Percentiles rank a stretch among this genome's conserved stretches.
Conservation (phyloP, 1,284 basidiomycete species). For the Gomphus bonarii region DNA sequence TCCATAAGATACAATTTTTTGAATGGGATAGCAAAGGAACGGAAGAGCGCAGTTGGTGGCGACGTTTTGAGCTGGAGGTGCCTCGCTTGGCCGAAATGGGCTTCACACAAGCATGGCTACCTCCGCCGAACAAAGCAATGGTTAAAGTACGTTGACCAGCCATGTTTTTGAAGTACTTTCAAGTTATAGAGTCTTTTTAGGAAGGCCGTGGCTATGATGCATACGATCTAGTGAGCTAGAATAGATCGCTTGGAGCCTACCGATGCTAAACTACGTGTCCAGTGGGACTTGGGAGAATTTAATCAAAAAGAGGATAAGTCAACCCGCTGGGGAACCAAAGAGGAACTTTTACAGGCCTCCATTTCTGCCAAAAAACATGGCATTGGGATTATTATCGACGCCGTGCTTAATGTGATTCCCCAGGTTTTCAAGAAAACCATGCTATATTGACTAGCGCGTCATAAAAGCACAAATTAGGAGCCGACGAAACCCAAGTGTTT, state of each 20-base stretch:
- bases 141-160: conserved; percentile 32
- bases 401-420: conserved; percentile 59
- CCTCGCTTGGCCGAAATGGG: conserved; percentile 67
- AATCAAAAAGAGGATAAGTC: conserved; percentile 69
- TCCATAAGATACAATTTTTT: conserved; percentile 65
- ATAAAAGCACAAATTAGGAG: conserved; percentile 73
- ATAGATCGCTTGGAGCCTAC: not conserved
- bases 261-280: not conserved
- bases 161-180: conserved; percentile 13
- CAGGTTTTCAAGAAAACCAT: not conserved
- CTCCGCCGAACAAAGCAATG: conserved; percentile 68
- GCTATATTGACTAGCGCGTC: not conserved
- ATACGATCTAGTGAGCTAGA: conserved; percentile 55
- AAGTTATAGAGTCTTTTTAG: conserved; percentile 24
- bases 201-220: conserved; percentile 68
- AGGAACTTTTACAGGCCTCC: conserved; percentile 68
- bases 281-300: conserved; percentile 94
- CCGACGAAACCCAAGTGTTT: conserved; percentile 70
- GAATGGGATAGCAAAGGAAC: conserved; percentile 62
- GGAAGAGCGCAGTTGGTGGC: conserved; percentile 67
- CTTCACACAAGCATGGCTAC: conserved; percentile 77
- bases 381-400: conserved; percentile 64
- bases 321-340: conserved; percentile 89
- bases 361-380: conserved; percentile 42
- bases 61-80: conserved; percentile 64